These are phyloP conservation scores for Thraustochytrium sp. DNA, from an alignment of 352 stramenopile species.

Conservation along the genomic window DNA sequence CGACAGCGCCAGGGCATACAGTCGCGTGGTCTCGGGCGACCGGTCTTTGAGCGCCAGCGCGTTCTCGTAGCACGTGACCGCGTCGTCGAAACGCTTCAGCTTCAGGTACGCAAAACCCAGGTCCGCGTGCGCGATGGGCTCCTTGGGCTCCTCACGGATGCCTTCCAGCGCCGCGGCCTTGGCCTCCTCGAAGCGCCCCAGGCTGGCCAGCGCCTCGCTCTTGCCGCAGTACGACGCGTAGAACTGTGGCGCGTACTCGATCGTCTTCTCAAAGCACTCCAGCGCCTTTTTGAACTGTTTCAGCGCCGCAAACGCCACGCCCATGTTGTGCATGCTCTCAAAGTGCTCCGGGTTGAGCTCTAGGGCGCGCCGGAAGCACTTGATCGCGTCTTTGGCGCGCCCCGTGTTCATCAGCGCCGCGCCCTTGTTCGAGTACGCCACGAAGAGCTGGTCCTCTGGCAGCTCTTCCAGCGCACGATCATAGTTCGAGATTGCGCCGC, in stretches of 20 bases:
- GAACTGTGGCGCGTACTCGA: constrained; percentile 22
- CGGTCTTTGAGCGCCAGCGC: constrained; percentile 12
- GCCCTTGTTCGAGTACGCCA: constrained; percentile 25
- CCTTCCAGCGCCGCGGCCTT: neutral
- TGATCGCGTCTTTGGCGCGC: constrained; percentile 12
- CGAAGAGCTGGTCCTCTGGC: constrained; percentile 17
- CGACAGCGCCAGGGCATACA: neutral
- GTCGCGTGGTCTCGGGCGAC: neutral
- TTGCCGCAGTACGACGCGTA: constrained; percentile 36
- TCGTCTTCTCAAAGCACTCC: constrained; percentile 39
- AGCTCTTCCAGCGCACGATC: neutral
- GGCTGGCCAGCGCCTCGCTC: neutral
- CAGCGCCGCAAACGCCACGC: constrained; percentile 14
- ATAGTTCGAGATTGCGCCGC: constrained; percentile 11
- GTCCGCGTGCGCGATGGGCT: constrained; percentile 30
- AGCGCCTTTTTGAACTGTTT: constrained; percentile 31
- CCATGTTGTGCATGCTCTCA: constrained; percentile 30
- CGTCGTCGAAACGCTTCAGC: neutral
- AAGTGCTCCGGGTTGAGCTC: constrained; percentile 27
- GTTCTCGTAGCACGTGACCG: neutral
- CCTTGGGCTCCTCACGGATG: constrained; percentile 1
- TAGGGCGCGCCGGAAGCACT: constrained; percentile 17
- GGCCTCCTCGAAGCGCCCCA: constrained; percentile 18
- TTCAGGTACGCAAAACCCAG: constrained; percentile 23
- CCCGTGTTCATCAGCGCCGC: constrained; percentile 38